Percentiles rank a stretch among this genome's conserved stretches.
Conservation (phyloP, 2,329 filamentous ascomycete genomes). For the Ophiostoma sp. region DNA sequence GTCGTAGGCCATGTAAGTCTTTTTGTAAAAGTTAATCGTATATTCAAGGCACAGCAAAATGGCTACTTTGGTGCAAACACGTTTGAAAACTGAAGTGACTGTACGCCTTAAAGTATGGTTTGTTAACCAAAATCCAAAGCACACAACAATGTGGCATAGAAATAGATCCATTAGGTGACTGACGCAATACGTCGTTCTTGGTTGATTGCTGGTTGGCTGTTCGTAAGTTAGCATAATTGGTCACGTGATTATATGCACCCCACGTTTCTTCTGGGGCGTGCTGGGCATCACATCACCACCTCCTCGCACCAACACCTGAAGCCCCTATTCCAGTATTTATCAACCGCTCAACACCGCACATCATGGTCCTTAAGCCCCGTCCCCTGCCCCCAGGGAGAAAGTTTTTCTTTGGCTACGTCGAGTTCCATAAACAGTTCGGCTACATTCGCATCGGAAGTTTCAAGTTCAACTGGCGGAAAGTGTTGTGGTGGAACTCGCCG, state of each 20-base stretch:
- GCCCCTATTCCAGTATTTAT: too few species aligned
- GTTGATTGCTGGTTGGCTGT: too few species aligned
- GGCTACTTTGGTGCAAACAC: too few species aligned
- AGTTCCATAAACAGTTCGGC: not conserved
- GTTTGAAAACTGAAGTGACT: too few species aligned
- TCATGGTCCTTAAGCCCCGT: not conserved
- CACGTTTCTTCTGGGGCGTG: not conserved
- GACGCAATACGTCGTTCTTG: too few species aligned
- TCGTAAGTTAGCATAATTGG: not conserved
- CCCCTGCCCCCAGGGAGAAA: not conserved
- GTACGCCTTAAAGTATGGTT: too few species aligned
- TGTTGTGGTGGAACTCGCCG: not conserved
- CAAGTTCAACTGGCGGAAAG: not conserved
- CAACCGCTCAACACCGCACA: not conserved
- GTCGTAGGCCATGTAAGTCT: too few species aligned
- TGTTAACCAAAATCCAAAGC: too few species aligned
- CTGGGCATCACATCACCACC: not conserved
- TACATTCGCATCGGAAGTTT: not conserved
- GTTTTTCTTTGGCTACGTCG: not conserved
- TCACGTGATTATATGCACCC: not conserved
- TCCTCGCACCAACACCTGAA: not conserved
- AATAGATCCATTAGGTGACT: too few species aligned
- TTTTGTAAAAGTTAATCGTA: too few species aligned
- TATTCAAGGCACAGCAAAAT: too few species aligned
- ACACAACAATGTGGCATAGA: too few species aligned